Evolutionary conservation across 2,329 filamentous ascomycete genomes (phyloP), one percentile per base, ranked within the genome.

Genomic region (Monosporascus cannonballus): DNA sequence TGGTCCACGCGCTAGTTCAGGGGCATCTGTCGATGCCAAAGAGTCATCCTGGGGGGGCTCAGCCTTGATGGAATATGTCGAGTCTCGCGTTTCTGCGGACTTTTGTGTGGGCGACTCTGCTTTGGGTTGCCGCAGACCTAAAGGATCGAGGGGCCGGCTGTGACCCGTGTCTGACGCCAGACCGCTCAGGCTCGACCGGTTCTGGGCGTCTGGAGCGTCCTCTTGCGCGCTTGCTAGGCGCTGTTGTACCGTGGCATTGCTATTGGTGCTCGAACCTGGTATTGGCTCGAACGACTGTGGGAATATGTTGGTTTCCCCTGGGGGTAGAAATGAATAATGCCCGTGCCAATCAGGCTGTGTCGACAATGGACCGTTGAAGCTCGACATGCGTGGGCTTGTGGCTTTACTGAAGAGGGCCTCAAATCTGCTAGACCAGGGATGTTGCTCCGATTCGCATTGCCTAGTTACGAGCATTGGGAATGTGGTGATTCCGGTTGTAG

Each of bases 151-250:
- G 51, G 65, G 59, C 36, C 67, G 69, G 36, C 67, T 70, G 46
- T 71, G 70, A 53, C 57, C 63, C 37, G 72, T 59, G 11, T 70
- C 66, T 4, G 73, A 69, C 50, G 53, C 62, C 36, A 63, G 50
- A 34, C 59, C 50, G 51, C 58, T 60, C 42, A 60, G 56, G 36
- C 59, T 68, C 62, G 80, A 81, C 63, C 86, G 78, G 62, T 86
- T 82, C 6, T 85, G 82, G 55, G 87, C 75, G 30, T 83, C 83
- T 47, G 90, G 76, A 30, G 78, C 74, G 64, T 67, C 69, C 48
- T 64, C 67, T 37, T 69, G 64, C 47, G 64, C 65, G 53, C 66
- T 67, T 54, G 68, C 64, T 37, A 68, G 69, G 44, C 71, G 70
- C 48, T 70, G 69, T 61, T 71, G 70, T 44, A 63, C 59, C 51